Percentiles rank a stretch among this genome's conserved stretches.
phyloP scores from a whole-genome alignment of 139 green algal species.

The Parachlorella kessleri region DNA sequence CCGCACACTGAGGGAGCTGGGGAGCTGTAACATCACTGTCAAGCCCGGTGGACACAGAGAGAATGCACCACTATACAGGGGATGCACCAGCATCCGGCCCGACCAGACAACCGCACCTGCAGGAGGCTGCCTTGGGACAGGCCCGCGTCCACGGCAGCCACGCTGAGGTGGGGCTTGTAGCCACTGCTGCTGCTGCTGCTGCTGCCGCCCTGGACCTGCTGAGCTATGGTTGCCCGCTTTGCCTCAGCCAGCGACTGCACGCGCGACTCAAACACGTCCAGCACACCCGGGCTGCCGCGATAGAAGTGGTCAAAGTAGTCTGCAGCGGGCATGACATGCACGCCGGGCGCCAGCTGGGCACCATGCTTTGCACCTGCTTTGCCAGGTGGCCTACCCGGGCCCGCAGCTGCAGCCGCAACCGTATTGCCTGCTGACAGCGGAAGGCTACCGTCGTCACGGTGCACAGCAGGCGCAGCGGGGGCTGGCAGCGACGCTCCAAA shows the following conservation, averaged over 20 bases:
- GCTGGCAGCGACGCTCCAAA: too few species aligned
- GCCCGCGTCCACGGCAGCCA: conserved; percentile 37
- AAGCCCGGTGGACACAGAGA: too few species aligned
- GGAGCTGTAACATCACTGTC: too few species aligned
- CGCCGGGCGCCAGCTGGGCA: conserved; percentile 6
- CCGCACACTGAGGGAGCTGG: too few species aligned
- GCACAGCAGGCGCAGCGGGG: too few species aligned
- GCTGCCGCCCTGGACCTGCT: background rate
- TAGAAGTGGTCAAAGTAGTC: conserved; percentile 32
- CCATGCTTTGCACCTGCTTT: too few species aligned
- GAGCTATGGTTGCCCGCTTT: too few species aligned
- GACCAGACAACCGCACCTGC: too few species aligned
- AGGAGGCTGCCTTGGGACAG: conserved; percentile 34
- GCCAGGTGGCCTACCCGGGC: background rate
- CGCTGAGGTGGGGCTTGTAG: conserved; percentile 30
- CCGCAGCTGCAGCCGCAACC: background rate
- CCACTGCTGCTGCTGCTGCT: background rate
- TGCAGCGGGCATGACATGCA: conserved; percentile 29
- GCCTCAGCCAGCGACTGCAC: conserved; percentile 1
- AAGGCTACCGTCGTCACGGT: too few species aligned
- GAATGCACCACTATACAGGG: too few species aligned
- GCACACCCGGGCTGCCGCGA: conserved; percentile 1
- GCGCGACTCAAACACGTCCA: conserved; percentile 39
- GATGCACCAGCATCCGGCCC: too few species aligned
- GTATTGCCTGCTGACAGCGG: too few species aligned